Percentiles rank a stretch among this genome's conserved stretches.
Evolutionary conservation across 2,329 filamentous ascomycete species (phyloP).

Genomic region (Sporothrix brasiliensis): DNA sequence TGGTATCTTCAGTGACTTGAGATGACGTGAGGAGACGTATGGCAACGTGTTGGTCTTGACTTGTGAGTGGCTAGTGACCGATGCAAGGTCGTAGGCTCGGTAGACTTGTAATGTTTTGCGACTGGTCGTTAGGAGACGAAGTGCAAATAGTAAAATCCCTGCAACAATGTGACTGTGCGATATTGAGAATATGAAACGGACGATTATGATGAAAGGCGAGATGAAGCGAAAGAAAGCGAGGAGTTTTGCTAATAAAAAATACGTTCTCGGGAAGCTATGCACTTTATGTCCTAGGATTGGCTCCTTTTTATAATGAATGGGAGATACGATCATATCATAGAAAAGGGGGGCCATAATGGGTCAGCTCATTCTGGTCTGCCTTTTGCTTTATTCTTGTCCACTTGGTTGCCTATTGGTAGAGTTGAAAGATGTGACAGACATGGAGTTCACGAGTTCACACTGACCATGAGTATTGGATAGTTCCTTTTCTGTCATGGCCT

Average conservation of each 20-base stretch:
- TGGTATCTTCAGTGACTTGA: not conserved
- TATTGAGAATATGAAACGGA: not conserved
- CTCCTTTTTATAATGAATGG: no score
- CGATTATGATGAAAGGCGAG: not conserved
- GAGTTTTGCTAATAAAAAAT: not conserved
- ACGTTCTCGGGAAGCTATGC: no score
- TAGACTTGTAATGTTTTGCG: not conserved
- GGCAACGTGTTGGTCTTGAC: not conserved
- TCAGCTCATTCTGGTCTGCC: no score
- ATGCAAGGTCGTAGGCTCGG: slow-evolving; percentile 4
- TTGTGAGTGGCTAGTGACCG: slow-evolving; percentile 3
- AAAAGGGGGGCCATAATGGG: no score
- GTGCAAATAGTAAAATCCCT: not conserved
- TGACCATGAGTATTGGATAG: no score
- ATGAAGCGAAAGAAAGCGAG: not conserved
- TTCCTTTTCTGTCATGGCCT: no score
- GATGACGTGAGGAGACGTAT: not conserved
- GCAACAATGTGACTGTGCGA: not conserved
- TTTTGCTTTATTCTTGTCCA: no score
- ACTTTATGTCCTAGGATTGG: no score
- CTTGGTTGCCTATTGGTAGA: no score
- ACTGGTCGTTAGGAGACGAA: not conserved
- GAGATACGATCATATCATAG: no score
- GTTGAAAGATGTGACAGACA: no score
- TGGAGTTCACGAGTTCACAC: no score